Evolutionary conservation across 2,329 filamentous ascomycete genomes (phyloP), one percentile per base, ranked within the genome.

Genomic region (Botrytis fragariae): DNA sequence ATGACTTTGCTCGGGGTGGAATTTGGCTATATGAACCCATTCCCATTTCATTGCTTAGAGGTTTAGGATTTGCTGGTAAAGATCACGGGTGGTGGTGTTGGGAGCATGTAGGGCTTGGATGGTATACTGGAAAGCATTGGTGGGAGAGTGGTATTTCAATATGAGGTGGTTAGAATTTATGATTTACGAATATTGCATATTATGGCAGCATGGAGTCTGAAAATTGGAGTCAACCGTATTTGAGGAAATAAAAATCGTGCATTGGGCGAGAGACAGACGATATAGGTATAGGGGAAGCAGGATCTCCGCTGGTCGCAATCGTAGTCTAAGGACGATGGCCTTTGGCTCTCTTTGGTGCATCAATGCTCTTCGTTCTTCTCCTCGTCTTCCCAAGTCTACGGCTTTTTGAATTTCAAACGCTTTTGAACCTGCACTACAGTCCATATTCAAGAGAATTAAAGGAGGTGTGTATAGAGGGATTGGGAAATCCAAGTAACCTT

Each of bases 1-100:
- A 97, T 79, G 95, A 98, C 79, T 90, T 97, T 80, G 87, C 91
- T 0, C 85, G 87, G 18, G 87, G 89, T 0, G 94, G 93, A 0
- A 79, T 97, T 0, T 97, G 93, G 92, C 82, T 97, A 22, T 89
- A 90, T 75, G 94, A 98, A 81, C 93, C 94, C 0, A 83, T 97
- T n/a, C 93, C 94, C 0, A 76, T 95, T 14, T 97, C 93, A 71
- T 79, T 87, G 0, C 79, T 94, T n/a, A 85, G 93, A 39, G 88
- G 86, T 2, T 48, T 95, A 25, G 91, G 92, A 0, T 84, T 91
- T 48, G 92, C 91, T 0, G 83, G 84, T 1, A 82, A 85, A 29
- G 88, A 87, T 0, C 90, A 92, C 78, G 83, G 85, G 1, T 91
- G 89, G 86, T 93, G 89, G 88, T 88, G 92, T 77, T 94, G 91